These are phyloP conservation scores for Ogataea salicorniae DNA, from an alignment of 805 yeast species.

Conservation along the genomic window DNA sequence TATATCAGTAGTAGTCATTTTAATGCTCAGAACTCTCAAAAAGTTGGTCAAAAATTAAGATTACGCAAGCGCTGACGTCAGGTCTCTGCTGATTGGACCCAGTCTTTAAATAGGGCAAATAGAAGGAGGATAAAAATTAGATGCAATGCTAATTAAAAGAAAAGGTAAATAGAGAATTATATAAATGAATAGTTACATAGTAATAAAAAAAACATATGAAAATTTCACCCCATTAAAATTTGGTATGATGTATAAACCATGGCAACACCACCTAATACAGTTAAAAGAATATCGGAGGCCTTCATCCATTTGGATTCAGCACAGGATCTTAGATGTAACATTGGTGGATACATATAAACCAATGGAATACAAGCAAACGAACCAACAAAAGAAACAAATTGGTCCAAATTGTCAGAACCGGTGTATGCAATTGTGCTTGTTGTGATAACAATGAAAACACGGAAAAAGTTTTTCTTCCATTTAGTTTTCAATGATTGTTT, in stretches of 20 bases:
- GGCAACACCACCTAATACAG: constrained; percentile 52
- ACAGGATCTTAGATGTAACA: constrained; percentile 59
- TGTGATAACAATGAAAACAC: constrained; percentile 47
- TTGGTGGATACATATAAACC: constrained; percentile 82
- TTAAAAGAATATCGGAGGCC: constrained; percentile 42
- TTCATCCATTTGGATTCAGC: constrained; percentile 36
- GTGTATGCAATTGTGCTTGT: constrained; percentile 57
- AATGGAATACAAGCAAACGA: constrained; percentile 82
- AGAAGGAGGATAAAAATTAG: constrained; percentile 3
- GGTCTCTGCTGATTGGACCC: no score
- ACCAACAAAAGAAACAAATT: constrained; percentile 75
- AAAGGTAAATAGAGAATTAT: background rate
- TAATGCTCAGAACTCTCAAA: no score
- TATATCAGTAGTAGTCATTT: no score
- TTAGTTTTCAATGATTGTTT: constrained; percentile 47
- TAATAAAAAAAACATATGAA: background rate
- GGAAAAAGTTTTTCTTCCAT: constrained; percentile 61
- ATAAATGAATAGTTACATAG: background rate
- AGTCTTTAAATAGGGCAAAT: no score
- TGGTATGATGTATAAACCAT: constrained; percentile 67
- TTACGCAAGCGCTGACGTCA: no score
- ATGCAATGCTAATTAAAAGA: background rate
- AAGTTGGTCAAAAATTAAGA: no score
- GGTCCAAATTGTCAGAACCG: constrained; percentile 67
- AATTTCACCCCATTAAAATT: constrained; percentile 31